Base-by-base conservation (phyloP, 306 rosid species). In the Cucumis cinereus region DNA sequence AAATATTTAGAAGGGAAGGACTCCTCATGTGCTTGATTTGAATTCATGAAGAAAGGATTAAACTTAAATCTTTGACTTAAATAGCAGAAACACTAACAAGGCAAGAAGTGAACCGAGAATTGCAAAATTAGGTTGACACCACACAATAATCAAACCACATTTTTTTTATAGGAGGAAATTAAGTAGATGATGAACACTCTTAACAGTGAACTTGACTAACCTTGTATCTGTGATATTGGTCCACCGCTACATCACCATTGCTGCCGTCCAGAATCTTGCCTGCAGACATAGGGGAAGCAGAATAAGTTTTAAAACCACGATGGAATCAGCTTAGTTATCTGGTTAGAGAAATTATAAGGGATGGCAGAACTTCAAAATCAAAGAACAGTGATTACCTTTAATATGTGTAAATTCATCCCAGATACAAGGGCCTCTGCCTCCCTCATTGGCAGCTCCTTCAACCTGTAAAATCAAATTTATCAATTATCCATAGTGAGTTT, bases 191-290 rank as follows among this genome's bases (percentile, higher is more conserved):
- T 30, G 47, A 50, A 69, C 53, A 41, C 20, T 35, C 8, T 8
- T 12, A 20, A 43, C 53, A 26, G 49, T 36, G 36, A 28, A 56
- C 84, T 49, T 76, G 56, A 79, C 90, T 74, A 78, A 91, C 98
- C 98, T 85, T 85, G 78, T 87, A 93, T 53, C 85, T 89, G 80
- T 93, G 94, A 84, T 90, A 93, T 76, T 93, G 98, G 80, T 91
- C 96, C 78, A 91, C 96, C 59, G 98, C 96, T 62, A 83, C 88
- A 77, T 93, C 96, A 7, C 96, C 97, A 77, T 87, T 93, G 87
- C 98, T 81, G 77, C 79, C 81, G 77, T 93, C 97, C 63, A 87
- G 10, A 68, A 91, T 84, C 68, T 88, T 91, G 26, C 96, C 97
- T 93, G 68, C 20, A 80, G 79, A 77, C 77, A 83, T 87, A 58